Conservation (phyloP, 2,329 filamentous ascomycete genomes). For the Fusarium sp. region DNA sequence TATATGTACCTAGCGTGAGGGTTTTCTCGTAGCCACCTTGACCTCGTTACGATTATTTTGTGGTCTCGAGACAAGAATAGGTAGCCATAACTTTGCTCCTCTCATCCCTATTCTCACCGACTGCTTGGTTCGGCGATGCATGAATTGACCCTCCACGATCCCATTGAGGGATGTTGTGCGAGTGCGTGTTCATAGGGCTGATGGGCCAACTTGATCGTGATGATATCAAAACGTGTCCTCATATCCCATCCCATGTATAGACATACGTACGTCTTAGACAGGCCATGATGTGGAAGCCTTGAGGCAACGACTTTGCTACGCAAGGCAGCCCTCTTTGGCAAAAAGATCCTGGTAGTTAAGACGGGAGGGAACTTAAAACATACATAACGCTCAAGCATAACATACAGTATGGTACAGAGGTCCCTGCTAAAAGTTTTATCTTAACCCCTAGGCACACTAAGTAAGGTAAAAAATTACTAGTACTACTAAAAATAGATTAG, state of each 20-base stretch:
- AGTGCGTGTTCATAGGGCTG: conserved; percentile 17
- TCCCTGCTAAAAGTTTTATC: no score
- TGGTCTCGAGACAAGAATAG: background rate
- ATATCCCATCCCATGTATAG: background rate
- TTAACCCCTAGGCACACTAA: no score
- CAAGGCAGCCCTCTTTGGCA: conserved; percentile 23
- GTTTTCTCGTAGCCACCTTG: conserved; percentile 8
- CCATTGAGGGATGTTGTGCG: background rate
- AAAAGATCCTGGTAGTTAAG: background rate
- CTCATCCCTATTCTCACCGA: background rate
- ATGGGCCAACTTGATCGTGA: background rate
- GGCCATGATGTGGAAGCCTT: conserved; percentile 22
- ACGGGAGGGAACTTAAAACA: background rate
- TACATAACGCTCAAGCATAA: conserved; percentile 26
- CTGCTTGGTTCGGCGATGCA: conserved; percentile 1
- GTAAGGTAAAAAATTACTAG: no score
- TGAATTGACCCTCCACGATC: conserved; percentile 1
- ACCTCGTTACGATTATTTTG: background rate
- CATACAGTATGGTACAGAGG: conserved; percentile 2
- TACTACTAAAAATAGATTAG: no score
- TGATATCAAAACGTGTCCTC: conserved; percentile 14
- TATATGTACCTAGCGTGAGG: conserved; percentile 21
- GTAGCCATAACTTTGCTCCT: background rate
- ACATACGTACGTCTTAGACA: conserved; percentile 6
- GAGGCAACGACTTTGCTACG: conserved; percentile 26